Conservation (phyloP, 805 yeast genomes). For the Metschnikowia matae region DNA sequence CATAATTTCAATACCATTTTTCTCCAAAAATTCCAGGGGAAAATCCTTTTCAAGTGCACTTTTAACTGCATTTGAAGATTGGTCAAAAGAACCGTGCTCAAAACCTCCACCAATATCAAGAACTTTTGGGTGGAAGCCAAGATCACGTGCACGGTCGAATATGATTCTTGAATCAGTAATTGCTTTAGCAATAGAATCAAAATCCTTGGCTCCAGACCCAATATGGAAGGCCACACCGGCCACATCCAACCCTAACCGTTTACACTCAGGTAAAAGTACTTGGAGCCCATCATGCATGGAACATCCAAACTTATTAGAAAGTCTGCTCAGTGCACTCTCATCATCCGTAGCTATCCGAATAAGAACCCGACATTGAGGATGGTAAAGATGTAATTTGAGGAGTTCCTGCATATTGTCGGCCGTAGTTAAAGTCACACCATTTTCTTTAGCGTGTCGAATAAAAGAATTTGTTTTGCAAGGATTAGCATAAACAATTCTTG, state of each 20-base stretch:
- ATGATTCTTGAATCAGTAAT: slow-evolving; percentile 64
- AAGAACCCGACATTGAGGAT: slow-evolving; percentile 67
- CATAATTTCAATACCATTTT: slow-evolving; percentile 46
- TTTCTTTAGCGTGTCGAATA: slow-evolving; percentile 61
- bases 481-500: slow-evolving; percentile 81
- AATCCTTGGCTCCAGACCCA: slow-evolving; percentile 73
- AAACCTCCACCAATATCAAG: slow-evolving; percentile 96
- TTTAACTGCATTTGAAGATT: slow-evolving; percentile 55
- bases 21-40: slow-evolving; percentile 37
- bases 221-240: slow-evolving; percentile 93
- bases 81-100: slow-evolving; percentile 55
- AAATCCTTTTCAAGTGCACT: slow-evolving; percentile 55
- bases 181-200: slow-evolving; percentile 59
- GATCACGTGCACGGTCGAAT: slow-evolving; percentile 52
- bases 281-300: slow-evolving; percentile 48
- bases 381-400: slow-evolving; percentile 60
- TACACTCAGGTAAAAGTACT: slow-evolving; percentile 57
- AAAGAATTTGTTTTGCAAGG: slow-evolving; percentile 90
- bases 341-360: slow-evolving; percentile 89
- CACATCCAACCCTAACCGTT: slow-evolving; percentile 56
- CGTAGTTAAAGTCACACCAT: slow-evolving; percentile 67
- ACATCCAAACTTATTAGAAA: slow-evolving; percentile 89
- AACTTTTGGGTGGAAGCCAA: slow-evolving; percentile 47
- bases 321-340: slow-evolving; percentile 76
- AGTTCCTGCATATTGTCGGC: slow-evolving; percentile 88